Evolutionary conservation across 2,329 filamentous ascomycete genomes (phyloP), one percentile per base, ranked within the genome.

Genomic region (Decorospora gaudefroyi): DNA sequence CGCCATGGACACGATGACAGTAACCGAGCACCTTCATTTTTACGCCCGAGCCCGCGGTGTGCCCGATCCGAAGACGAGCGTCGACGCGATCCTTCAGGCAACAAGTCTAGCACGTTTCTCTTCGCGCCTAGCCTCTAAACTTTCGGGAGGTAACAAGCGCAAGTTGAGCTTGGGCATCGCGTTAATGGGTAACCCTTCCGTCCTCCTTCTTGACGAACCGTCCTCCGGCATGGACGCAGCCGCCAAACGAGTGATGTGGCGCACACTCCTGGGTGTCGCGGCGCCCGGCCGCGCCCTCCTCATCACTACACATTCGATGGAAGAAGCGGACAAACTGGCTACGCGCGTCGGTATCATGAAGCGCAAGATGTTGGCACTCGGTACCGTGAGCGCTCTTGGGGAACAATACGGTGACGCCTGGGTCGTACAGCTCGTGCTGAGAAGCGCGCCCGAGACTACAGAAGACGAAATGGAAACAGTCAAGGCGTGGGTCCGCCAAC

Each of bases 251-350:
- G 81, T 95, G 54, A 95, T 97, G 88, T 96, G 92, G 92, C 83
- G 83, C 43, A 95, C 90, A 0, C 77, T 96, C 1, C 81, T 82
- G 3, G 79, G 83, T 1, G 84, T 91, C 3, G 84, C 86, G 0
- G 80, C 62, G 6, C 65, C 83, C 0, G 90, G 90, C 0, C 81
- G 91, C n/a, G 88, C 86, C 0, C 82, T 96, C 11, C 77, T 97
- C 1, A 79, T 97, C 12, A 96, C 92, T 0, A 96, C 92, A 0
- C 92, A 97, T 69, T 88, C 83, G 34, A 96, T 96, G 90, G 91
- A 96, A 68, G 92, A 96, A 72, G 92, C 91, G 0, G 90, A 95
- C 62, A 90, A 90, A 1, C 77, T 97, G 2, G 91, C 91, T 0
- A 84, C 83, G 19, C 80, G 90, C 1, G 90, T 87, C 0, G 92